A percentile compares a stretch with the other conserved stretches of the same genome.
These are phyloP conservation scores for Dendrobium huoshanense DNA, from an alignment of 106 monocot species.

Conservation along the genomic window DNA sequence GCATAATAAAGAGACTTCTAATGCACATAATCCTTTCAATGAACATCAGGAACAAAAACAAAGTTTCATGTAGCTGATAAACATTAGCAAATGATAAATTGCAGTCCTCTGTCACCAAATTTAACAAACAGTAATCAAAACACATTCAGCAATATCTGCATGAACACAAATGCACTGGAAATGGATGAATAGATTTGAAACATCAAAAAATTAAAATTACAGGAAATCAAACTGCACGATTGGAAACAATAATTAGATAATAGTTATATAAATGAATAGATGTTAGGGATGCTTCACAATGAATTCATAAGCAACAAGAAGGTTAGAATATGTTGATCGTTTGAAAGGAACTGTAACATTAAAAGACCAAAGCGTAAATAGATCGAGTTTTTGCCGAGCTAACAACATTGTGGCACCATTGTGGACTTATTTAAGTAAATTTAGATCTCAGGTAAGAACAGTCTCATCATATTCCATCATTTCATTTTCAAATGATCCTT, in stretches of 20 bases:
- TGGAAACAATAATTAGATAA: background rate
- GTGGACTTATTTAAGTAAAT: no score
- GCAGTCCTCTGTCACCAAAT: background rate
- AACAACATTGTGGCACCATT: background rate
- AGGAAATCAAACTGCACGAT: background rate
- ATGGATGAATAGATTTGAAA: background rate
- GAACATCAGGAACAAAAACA: background rate
- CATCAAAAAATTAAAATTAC: background rate
- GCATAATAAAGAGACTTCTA: background rate
- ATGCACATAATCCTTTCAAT: background rate
- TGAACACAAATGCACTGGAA: background rate
- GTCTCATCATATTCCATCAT: background rate
- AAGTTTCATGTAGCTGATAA: background rate
- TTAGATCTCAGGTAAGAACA: background rate
- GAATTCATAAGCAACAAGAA: background rate
- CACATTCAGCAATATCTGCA: background rate
- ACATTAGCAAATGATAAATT: background rate
- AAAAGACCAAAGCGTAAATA: background rate
- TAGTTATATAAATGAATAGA: background rate
- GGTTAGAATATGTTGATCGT: background rate
- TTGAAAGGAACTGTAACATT: background rate
- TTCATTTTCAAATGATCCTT: background rate
- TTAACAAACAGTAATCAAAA: constrained; percentile 1
- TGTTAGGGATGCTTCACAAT: background rate
- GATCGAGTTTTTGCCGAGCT: background rate